Evolutionary conservation across 192 early-diverging fungal genomes (phyloP).

Genomic region (Phycomyces nitens): DNA sequence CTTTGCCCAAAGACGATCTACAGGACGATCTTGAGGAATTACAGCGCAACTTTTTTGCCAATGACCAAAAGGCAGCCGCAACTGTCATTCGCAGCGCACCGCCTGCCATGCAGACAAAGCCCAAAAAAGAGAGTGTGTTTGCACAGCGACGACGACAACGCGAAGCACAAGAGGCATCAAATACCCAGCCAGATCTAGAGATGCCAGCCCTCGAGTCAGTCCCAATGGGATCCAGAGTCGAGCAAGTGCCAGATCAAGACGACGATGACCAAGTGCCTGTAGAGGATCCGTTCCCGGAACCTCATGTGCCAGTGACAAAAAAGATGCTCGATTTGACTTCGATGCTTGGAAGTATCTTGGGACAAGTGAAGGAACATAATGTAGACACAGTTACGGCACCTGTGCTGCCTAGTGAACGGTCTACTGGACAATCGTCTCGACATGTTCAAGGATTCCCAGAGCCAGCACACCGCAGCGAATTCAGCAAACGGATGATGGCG

Average conservation of each 20-base stretch:
- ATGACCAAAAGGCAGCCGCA: slow-evolving; percentile 38
- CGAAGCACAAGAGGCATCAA: background rate
- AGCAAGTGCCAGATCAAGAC: background rate
- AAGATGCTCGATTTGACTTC: slow-evolving; percentile 37
- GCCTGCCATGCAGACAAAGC: slow-evolving; percentile 9
- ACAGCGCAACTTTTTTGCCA: slow-evolving; percentile 48
- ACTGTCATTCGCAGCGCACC: slow-evolving; percentile 29
- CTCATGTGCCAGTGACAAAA: slow-evolving; percentile 28
- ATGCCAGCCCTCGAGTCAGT: slow-evolving; percentile 18
- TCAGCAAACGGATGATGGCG: slow-evolving; percentile 18
- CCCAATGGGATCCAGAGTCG: slow-evolving; percentile 7
- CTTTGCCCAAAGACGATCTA: slow-evolving; percentile 9
- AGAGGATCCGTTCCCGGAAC: slow-evolving; percentile 9
- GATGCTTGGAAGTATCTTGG: slow-evolving; percentile 26
- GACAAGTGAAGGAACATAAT: slow-evolving; percentile 24
- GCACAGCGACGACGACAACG: slow-evolving; percentile 5
- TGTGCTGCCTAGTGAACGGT: background rate
- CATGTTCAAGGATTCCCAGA: slow-evolving; percentile 35
- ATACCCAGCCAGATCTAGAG: slow-evolving; percentile 5
- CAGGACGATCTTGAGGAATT: slow-evolving; percentile 49
- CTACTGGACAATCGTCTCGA: background rate
- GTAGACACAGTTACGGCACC: slow-evolving; percentile 10
- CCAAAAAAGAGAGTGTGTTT: slow-evolving; percentile 15
- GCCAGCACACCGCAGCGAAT: slow-evolving; percentile 36
- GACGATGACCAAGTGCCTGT: slow-evolving; percentile 15